Evolutionary conservation across 306 rosid genomes (phyloP).

Genomic region (Dryas drummondii): DNA sequence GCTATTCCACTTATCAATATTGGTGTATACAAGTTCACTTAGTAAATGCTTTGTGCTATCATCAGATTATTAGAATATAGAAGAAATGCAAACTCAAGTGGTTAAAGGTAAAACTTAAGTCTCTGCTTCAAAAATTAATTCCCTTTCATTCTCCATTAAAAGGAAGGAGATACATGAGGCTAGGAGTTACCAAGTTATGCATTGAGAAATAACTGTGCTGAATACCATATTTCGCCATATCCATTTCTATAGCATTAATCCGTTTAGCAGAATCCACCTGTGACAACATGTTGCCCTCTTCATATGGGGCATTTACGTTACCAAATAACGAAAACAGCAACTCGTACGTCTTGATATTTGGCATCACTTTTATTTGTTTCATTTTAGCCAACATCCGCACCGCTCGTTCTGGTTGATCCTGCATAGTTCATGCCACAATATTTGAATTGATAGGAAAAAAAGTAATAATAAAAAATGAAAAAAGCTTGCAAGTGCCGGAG

Average conservation of each 20-base stretch:
- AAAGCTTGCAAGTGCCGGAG: slow-evolving; percentile 1
- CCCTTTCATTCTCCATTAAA: slow-evolving; percentile 20
- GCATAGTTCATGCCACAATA: slow-evolving; percentile 32
- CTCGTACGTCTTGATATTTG: slow-evolving; percentile 72
- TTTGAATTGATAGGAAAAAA: slow-evolving; percentile 21
- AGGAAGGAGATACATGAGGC: slow-evolving; percentile 21
- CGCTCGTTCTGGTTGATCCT: slow-evolving; percentile 83
- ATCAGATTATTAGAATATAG: not conserved
- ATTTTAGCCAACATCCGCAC: slow-evolving; percentile 68
- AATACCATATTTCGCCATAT: slow-evolving; percentile 64
- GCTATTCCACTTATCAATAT: not conserved
- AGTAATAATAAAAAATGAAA: slow-evolving; percentile 18
- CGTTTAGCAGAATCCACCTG: slow-evolving; percentile 61
- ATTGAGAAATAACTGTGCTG: slow-evolving; percentile 71
- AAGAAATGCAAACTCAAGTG: not conserved
- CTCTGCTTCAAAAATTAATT: not conserved
- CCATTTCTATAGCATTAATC: slow-evolving; percentile 65
- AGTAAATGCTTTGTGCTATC: not conserved
- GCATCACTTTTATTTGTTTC: slow-evolving; percentile 53
- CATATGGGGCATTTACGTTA: slow-evolving; percentile 71
- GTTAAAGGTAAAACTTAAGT: not conserved
- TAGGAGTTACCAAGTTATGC: slow-evolving; percentile 56
- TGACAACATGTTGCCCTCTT: slow-evolving; percentile 58
- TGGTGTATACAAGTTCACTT: not conserved
- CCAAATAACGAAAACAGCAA: slow-evolving; percentile 76